Conservation (phyloP, 495 filamentous ascomycete genomes). For the Astrothelium macrocarpum region DNA sequence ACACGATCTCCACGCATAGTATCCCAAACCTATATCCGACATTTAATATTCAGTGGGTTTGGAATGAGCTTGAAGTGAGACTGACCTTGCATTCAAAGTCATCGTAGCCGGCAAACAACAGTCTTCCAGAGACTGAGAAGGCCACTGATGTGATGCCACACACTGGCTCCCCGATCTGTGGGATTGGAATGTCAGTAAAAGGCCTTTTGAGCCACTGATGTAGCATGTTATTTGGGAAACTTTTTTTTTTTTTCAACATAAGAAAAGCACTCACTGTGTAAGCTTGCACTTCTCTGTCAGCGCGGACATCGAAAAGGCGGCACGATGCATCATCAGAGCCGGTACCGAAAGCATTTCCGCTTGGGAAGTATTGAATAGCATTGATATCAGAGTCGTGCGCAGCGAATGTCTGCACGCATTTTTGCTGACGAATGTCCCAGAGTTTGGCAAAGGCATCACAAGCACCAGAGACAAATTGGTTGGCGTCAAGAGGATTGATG, state of each 20-base stretch:
- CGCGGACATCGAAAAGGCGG: constrained; percentile 94
- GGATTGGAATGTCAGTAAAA: constrained; percentile 15
- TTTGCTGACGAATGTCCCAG: constrained; percentile 97
- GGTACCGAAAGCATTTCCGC: constrained; percentile 96
- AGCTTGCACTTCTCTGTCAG: constrained; percentile 89
- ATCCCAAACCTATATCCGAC: constrained; percentile 75
- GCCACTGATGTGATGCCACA: constrained; percentile 98
- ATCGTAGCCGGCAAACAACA: constrained; percentile 96
- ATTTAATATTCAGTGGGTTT: not conserved
- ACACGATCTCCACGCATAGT: constrained; percentile 93
- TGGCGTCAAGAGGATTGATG: constrained; percentile 98
- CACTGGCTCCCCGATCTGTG: constrained; percentile 87
- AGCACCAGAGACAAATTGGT: constrained; percentile 95
- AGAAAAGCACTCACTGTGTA: constrained; percentile 70
- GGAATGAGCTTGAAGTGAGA: not conserved
- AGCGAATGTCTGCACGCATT: constrained; percentile 96
- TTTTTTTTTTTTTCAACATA: not conserved
- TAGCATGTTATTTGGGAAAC: not conserved
- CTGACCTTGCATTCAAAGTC: constrained; percentile 99
- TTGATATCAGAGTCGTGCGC: constrained; percentile 99
- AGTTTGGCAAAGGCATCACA: constrained; percentile 98
- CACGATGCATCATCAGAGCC: constrained; percentile 97
- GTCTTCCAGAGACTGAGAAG: constrained; percentile 90
- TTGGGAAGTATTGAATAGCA: constrained; percentile 98
- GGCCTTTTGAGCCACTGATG: not conserved